Evolutionary conservation across 2,329 filamentous ascomycete genomes (phyloP).

Genomic region (Cryphonectria carpinicola): DNA sequence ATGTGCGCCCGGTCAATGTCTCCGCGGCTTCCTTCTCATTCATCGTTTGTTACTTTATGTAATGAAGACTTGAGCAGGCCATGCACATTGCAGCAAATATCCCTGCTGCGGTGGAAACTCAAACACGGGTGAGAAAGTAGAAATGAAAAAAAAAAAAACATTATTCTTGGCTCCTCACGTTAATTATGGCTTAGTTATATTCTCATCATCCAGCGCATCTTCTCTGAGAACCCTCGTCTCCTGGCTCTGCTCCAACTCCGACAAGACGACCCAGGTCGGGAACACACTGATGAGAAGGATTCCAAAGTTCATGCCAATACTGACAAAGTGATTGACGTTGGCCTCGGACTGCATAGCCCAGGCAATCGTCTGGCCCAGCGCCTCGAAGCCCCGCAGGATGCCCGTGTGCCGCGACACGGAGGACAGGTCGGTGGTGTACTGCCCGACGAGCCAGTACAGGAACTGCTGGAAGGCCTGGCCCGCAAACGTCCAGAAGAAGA

Average conservation of each 20-base stretch:
- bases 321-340: slow-evolving; percentile 39
- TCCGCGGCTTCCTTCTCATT: not conserved
- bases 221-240: slow-evolving; percentile 30
- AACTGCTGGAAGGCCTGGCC: slow-evolving; percentile 41
- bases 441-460: slow-evolving; percentile 39
- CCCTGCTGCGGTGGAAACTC: not conserved
- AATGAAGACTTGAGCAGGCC: not conserved
- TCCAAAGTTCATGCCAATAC: slow-evolving; percentile 39
- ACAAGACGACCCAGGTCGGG: slow-evolving; percentile 39
- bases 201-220: not conserved
- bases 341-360: slow-evolving; percentile 41
- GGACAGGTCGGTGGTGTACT: slow-evolving; percentile 38
- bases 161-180: not conserved
- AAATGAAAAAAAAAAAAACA: too few species aligned
- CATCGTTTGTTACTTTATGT: not conserved
- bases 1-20: not conserved
- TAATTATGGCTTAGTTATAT: not conserved
- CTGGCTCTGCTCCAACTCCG: slow-evolving; percentile 37
- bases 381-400: slow-evolving; percentile 38
- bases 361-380: slow-evolving; percentile 39
- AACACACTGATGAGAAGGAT: slow-evolving; percentile 36
- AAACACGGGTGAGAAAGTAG: not conserved
- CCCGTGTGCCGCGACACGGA: slow-evolving; percentile 39
- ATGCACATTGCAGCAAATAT: not conserved
- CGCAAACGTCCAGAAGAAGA: slow-evolving; percentile 65